These are phyloP conservation scores for Blattamonas nauphoetae DNA, from an alignment of 78 protist species.

Conservation along the genomic window DNA sequence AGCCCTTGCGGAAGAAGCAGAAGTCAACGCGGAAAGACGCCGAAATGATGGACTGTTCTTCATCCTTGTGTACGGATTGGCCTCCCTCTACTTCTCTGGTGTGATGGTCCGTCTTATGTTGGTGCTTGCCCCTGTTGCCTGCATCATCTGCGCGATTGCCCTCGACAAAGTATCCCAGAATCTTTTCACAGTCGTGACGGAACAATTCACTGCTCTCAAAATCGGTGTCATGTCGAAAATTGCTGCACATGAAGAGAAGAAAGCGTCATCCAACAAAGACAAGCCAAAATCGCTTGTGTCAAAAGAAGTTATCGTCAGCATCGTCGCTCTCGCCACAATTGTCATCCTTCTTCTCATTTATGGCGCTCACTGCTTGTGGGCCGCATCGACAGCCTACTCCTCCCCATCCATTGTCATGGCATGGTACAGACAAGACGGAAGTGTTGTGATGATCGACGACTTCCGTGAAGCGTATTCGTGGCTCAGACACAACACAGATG, in stretches of 20 bases:
- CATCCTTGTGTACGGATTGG: conserved; percentile 66
- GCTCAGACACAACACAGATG: conserved; percentile 88
- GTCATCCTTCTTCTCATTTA: conserved; percentile 59
- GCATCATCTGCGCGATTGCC: conserved; percentile 77
- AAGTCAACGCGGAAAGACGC: not conserved
- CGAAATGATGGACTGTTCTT: conserved; percentile 43
- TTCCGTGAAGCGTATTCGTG: conserved; percentile 98
- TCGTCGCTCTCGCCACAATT: conserved; percentile 38
- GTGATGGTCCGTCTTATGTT: conserved; percentile 96
- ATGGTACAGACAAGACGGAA: conserved; percentile 60
- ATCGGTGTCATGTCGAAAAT: not conserved
- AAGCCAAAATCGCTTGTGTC: not conserved
- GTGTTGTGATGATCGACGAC: conserved; percentile 82
- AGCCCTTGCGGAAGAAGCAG: not conserved
- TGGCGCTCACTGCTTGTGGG: conserved; percentile 85
- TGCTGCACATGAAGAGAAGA: not conserved
- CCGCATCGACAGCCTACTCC: conserved; percentile 87
- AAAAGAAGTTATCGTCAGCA: not conserved
- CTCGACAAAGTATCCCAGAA: conserved; percentile 20
- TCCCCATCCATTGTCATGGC: conserved; percentile 90
- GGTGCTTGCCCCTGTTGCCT: conserved; percentile 85
- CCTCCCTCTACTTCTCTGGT: conserved; percentile 80
- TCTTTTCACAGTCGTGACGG: not conserved
- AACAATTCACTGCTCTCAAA: not conserved
- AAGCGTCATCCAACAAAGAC: not conserved